phyloP scores from a whole-genome alignment of 257 asterid genomes.

The Solanum boliviense region DNA sequence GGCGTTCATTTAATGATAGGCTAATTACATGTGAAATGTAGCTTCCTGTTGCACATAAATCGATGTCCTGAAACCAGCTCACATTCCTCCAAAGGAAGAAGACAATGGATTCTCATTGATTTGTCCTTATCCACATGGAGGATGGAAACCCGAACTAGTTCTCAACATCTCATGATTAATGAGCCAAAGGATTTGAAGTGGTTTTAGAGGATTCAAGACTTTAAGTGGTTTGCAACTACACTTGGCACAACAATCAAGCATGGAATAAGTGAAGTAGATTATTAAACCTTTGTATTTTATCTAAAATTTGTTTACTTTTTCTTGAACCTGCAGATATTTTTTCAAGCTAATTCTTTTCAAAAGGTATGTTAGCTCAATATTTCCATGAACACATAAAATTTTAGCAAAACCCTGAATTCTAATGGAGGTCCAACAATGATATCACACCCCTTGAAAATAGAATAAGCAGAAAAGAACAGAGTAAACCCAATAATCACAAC shows the following conservation, averaged over 20 bases:
- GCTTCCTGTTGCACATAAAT: not conserved
- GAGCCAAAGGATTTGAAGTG: not conserved
- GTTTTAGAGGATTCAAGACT: not conserved
- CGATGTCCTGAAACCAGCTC: not conserved
- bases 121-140: not conserved
- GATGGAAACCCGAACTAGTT: not conserved
- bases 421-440: not conserved
- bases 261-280: not conserved
- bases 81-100: not conserved
- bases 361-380: not conserved
- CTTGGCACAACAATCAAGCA: not conserved
- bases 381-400: not conserved
- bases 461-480: not conserved
- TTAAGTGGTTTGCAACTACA: not conserved
- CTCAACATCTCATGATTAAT: not conserved
- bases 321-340: not conserved
- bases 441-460: not conserved
- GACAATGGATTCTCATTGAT: not conserved
- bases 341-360: not conserved
- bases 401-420: not conserved
- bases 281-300: not conserved
- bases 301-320: not conserved
- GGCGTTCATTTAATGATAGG: not conserved
- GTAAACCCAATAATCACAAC: not conserved
- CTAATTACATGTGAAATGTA: not conserved